Evolutionary conservation across 2,329 filamentous ascomycete genomes (phyloP), one percentile per base, ranked within the genome.

Genomic region (Penicillium expansum): DNA sequence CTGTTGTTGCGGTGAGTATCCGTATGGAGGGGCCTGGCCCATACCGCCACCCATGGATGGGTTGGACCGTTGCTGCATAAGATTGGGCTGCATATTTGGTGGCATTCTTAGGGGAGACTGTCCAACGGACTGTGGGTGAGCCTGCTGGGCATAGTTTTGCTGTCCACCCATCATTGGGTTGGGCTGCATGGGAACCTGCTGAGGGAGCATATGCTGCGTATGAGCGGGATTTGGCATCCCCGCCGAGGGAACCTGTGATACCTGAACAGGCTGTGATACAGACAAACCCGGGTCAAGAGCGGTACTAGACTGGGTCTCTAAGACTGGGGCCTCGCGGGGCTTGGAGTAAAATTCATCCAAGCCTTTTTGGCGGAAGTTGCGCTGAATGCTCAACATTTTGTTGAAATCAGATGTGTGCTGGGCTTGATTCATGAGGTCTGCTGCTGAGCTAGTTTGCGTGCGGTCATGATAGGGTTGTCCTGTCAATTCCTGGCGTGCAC

Each of bases 351-450:
- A 83, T 54, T 86, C 86, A 53, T 93, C 87, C 62, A 96, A 80
- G 64, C 91, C 95, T 57, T 92, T 87, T 57, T 82, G 84, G 57
- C 94, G 89, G 75, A 89, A 87, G 38, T 86, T 86, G 57, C 93
- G 88, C 73, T 92, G 89, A 65, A 89, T 84, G 68, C 89, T 91
- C 50, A 97, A 81, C 45, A 84, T 83, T 67, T 94, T 91, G 77
- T 93, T 97, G 77, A 89, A 96, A 65, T 97, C 93, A 56, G 91
- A 91, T 18, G 93, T 89, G 61, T 96, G 91, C 49, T 91, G 86
- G 29, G 92, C 91, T 73, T 97, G 92, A 44, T 89, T 88, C 62
- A 94, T 82, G 52, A 97, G 86, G 67, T 97, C 93, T 45, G 84
- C 81, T 29, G 90, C 82, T 30, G 87, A 85, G 61, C 88, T 90